Evolutionary conservation across 2,329 filamentous ascomycete genomes (phyloP), one percentile per base, ranked within the genome.

Genomic region (Pseudogymnoascus destructans): DNA sequence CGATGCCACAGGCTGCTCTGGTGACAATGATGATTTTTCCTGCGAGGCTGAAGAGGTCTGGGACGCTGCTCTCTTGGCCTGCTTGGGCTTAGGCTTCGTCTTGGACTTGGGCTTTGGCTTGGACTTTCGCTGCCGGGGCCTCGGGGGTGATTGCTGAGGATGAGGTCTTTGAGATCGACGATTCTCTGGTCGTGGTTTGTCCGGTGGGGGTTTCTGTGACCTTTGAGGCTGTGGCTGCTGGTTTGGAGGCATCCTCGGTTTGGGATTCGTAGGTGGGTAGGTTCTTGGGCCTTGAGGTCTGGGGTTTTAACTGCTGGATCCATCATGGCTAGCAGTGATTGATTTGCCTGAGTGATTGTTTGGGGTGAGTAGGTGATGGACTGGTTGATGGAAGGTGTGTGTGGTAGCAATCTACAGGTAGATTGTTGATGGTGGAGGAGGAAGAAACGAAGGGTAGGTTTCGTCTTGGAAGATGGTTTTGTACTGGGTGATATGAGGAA

Each of bases 21-120:
- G 89, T 95, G 46, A 95, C 80, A 61, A 95, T 86, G 63, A 86
- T 87, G 36, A 93, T 81, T 72, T 95, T 95, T 66, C 88, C 88
- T 67, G 89, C 84, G 64, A 95, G 79, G 57, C 86, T 89, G 78
- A 95, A 95, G 73, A 95, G 49, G 9, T 2, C 4, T 9, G 25
- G 15, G 13, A 46, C 6, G 49, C 32, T 55, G 11, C 25, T 32
- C 15, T 13, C 13, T 17, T 35, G 49, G 25, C 17, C n/a, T 3
- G 15, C 23, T n/a, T 54, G 46, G 49, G 13, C 5, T 55, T 32
- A 9, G 25, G n/a, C 8, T 52, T 23, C 9, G 15, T 5, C 9
- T 25, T 52, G n/a, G n/a, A 7, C 21, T 25, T 52, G 21, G 21
- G 27, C 23, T 25, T 52, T 9, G 42, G 25, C 49, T 33, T 55